Evolutionary conservation across 2,329 filamentous ascomycete genomes (phyloP).

Genomic region (Colletotrichum sp.): DNA sequence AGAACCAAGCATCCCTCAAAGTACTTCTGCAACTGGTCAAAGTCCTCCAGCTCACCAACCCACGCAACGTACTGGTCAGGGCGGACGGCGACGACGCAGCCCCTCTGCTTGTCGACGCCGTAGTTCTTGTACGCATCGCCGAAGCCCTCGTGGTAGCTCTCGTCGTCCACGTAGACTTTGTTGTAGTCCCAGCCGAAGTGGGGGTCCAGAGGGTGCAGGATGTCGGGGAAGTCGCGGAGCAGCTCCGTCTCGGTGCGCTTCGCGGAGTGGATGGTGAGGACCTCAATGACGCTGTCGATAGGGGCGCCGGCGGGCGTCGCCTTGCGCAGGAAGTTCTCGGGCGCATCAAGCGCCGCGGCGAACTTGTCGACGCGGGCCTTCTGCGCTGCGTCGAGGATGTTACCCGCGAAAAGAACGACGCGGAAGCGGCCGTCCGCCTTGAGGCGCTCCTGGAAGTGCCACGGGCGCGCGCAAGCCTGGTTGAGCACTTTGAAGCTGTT

Average conservation of each 20-base stretch:
- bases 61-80: slow-evolving; percentile 71
- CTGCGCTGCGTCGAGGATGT: slow-evolving; percentile 51
- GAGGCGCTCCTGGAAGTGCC: slow-evolving; percentile 63
- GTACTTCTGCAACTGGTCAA: slow-evolving; percentile 36
- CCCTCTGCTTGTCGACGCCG: slow-evolving; percentile 59
- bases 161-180: slow-evolving; percentile 61
- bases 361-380: slow-evolving; percentile 50
- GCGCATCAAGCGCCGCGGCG: slow-evolving; percentile 44
- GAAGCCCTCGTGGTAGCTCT: slow-evolving; percentile 57
- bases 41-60: slow-evolving; percentile 42
- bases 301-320: slow-evolving; percentile 35
- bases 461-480: slow-evolving; percentile 60
- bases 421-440: slow-evolving; percentile 63
- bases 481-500: slow-evolving; percentile 64
- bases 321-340: slow-evolving; percentile 13
- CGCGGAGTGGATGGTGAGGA: slow-evolving; percentile 65
- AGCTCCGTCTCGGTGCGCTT: slow-evolving; percentile 54
- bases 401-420: slow-evolving; percentile 66
- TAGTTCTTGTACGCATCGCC: slow-evolving; percentile 60
- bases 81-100: slow-evolving; percentile 64
- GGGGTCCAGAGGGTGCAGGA: slow-evolving; percentile 51
- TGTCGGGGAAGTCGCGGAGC: slow-evolving; percentile 51
- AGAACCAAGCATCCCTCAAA: slow-evolving; percentile 33
- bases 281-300: slow-evolving; percentile 41
- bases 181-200: slow-evolving; percentile 59